A percentile compares a stretch with the other conserved stretches of the same genome.
Evolutionary conservation across 2,329 filamentous ascomycete species (phyloP).

Genomic region (Colletotrichum plurivorum): DNA sequence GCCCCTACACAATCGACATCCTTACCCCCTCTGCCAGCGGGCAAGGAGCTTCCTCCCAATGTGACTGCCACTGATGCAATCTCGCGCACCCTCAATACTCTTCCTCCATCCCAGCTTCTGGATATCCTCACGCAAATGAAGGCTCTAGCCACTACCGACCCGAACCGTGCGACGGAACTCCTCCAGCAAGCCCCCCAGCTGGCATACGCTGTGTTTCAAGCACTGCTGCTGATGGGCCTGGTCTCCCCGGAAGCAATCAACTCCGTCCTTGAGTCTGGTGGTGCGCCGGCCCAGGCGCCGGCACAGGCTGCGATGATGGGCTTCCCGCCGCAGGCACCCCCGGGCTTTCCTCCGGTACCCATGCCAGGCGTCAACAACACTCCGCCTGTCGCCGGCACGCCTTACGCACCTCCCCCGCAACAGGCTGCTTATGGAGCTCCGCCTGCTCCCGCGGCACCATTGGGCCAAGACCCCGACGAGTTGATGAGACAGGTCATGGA

Average conservation of each 20-base stretch:
- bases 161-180: constrained; percentile 86
- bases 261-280: constrained; percentile 79
- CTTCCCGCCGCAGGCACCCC: constrained; percentile 44
- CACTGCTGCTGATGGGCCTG: constrained; percentile 91
- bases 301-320: constrained; percentile 33
- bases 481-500: constrained; percentile 86
- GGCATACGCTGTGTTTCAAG: constrained; percentile 94
- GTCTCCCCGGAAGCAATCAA: constrained; percentile 88
- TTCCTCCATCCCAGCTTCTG: constrained; percentile 90
- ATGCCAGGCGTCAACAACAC: constrained; percentile 58
- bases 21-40: constrained; percentile 86
- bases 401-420: constrained; percentile 61
- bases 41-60: constrained; percentile 86
- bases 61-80: constrained; percentile 92
- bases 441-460: constrained; percentile 47
- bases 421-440: constrained; percentile 53
- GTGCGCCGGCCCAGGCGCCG: constrained; percentile 54
- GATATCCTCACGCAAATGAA: constrained; percentile 98
- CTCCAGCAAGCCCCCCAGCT: constrained; percentile 92
- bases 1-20: constrained; percentile 58
- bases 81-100: constrained; percentile 87
- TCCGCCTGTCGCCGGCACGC: constrained; percentile 60
- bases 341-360: constrained; percentile 52
- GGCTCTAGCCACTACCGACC: constrained; percentile 84
- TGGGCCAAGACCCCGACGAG: constrained; percentile 74